Evolutionary conservation across 1,139 yeast genomes (phyloP), one percentile per base, ranked within the genome.

Genomic region (Spathaspora jeffriesii): DNA sequence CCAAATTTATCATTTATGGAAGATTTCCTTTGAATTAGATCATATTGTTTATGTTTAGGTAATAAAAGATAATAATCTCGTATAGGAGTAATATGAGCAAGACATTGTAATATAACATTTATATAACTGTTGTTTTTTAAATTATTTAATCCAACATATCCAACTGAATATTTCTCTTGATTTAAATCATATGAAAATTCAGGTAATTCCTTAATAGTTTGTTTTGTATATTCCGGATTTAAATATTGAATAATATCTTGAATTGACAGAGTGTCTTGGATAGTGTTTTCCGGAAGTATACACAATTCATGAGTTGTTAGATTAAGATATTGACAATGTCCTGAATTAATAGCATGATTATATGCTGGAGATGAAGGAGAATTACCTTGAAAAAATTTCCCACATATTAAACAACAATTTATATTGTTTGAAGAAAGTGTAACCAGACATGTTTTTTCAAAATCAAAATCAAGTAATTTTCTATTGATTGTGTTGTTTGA

Each of bases 401-500:
- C 95, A 64, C 96, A 88, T 0, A 76, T 77, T 31, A 88, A 65
- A 58, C 96, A 88, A 37, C 89, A 83, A 59, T 87, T 85, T 1
- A 88, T 78, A 56, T 86, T 85, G 30, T 76, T 67, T 40, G 74
- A 76, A 0, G 88, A 73, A 15, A 88, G 67, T 0, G 90, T 77
- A 0, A 85, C 79, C 48, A 81, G 75, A 62, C 96, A 88, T 1
- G 81, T 63, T 57, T 81, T 82, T 41, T 84, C 90, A 47, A 78
- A 76, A 61, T 88, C 96, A 61, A 88, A 88, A 59, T 88, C 90
- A 8, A 88, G 67, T 7, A 69, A 63, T 25, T 69, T 66, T 28
- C 84, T 64, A 53, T 85, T 75, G 42, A 85, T 68, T 2, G 85
- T 44, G 46, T 21, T 21, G 20, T 5, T 14, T 14, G 34, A 30